phyloP scores from a whole-genome alignment of 129 eudicot species.

The Mikania micrantha region DNA sequence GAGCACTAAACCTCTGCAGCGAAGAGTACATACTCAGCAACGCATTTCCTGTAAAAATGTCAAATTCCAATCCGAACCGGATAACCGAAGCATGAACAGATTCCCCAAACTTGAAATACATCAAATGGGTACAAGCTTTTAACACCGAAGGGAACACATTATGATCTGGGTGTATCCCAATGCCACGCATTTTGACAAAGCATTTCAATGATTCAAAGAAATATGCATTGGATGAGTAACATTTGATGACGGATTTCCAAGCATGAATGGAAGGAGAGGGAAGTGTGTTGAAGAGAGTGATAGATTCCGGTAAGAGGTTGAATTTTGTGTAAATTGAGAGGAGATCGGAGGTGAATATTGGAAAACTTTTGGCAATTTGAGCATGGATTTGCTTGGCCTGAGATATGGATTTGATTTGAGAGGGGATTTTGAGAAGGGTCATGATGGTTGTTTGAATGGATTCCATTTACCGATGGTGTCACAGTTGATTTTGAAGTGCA shows the following conservation, averaged over 20 bases:
- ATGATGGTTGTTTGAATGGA: slow-evolving; percentile 26
- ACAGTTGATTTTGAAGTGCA: not conserved
- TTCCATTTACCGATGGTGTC: slow-evolving; percentile 4
- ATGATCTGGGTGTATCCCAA: slow-evolving; percentile 59
- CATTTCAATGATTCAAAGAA: slow-evolving; percentile 37
- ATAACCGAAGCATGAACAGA: slow-evolving; percentile 65
- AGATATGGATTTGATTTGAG: slow-evolving; percentile 39
- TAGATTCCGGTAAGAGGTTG: slow-evolving; percentile 45
- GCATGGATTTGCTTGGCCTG: slow-evolving; percentile 74
- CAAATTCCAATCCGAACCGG: slow-evolving; percentile 52
- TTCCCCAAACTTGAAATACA: slow-evolving; percentile 54
- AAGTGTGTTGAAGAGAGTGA: slow-evolving; percentile 39
- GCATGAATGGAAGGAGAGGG: slow-evolving; percentile 38
- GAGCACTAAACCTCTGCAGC: slow-evolving; percentile 32
- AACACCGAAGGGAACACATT: slow-evolving; percentile 72
- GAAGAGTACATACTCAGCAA: slow-evolving; percentile 72
- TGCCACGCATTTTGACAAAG: slow-evolving; percentile 54
- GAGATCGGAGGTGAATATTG: slow-evolving; percentile 23
- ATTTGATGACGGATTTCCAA: slow-evolving; percentile 60
- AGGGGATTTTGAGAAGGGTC: slow-evolving; percentile 32
- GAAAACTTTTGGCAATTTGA: slow-evolving; percentile 41
- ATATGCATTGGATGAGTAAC: slow-evolving; percentile 46
- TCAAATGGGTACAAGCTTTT: slow-evolving; percentile 53
- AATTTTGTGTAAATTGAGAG: slow-evolving; percentile 58
- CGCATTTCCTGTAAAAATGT: slow-evolving; percentile 64